Base-by-base conservation (phyloP, 2,329 filamentous ascomycete genomes). In the Trichoderma guizhouense region DNA sequence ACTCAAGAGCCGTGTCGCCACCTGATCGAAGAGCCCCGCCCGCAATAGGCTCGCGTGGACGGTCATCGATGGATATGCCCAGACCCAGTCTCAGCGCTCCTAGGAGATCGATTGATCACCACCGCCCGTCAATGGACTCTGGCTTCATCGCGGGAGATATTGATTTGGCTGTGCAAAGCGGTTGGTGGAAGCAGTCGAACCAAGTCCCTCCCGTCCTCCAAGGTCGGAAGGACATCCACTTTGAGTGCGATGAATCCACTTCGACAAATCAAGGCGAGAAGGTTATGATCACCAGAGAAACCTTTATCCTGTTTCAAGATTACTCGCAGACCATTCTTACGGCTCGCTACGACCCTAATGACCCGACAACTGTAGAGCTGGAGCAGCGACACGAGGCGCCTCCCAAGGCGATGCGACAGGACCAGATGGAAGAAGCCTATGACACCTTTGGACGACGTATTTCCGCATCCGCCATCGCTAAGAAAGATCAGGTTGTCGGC, bases 271-370 rank as follows among this genome's bases (percentile, higher is more conserved):
- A 91, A 15, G 91, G 91, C 32, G 90, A 92, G 30, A 91, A 91
- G 79, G 90, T 90, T 0, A 87, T 87, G 1, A 84, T 97, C 24
- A 93, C 91, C 7, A 95, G 95, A 75, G 90, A 95, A 72, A 87
- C 98, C 55, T 96, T 92, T 76, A 85, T 98, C n/a, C 84, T 99
- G 9, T 99, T 93, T 84, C 91, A 94, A 77, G 96, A 99, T 82
- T 99, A 99, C 81, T 98, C 95, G 21, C 96, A 98, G 80, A 98
- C 95, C 0, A 87, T 97, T 74, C 88, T 99, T 77, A 94, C 91
- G 0, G 92, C 91, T 21, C 90, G 87, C 65, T 98, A 92, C 80
- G 93, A 97, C 79, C 85, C 91, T 1, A 88, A 90, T 68, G 90
- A 97, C 78, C 87, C 92, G 3, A 85, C 88, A 2, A 91, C 95